Conservation (phyloP, 148 eudicot genomes). For the Rhododendron simsii region DNA sequence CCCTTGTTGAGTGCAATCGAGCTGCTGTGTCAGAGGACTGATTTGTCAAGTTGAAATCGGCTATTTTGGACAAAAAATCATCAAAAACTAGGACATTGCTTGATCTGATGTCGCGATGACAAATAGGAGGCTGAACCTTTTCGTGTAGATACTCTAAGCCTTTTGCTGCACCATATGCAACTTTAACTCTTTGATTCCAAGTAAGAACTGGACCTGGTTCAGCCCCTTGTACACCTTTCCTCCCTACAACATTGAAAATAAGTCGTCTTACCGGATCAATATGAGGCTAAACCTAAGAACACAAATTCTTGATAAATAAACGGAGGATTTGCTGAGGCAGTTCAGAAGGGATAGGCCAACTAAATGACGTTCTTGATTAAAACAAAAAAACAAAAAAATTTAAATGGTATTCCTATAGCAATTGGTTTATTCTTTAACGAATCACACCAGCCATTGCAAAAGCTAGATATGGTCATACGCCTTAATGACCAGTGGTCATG, state of each 20-base stretch:
- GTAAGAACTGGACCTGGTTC: conserved; percentile 59
- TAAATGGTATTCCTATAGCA: not conserved
- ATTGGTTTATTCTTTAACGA: not conserved
- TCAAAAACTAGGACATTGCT: conserved; percentile 61
- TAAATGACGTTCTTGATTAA: not conserved
- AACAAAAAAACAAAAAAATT: too few relatives aligned
- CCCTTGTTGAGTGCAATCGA: conserved; percentile 70
- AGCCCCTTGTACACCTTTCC: conserved; percentile 73
- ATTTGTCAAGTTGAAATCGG: conserved; percentile 60
- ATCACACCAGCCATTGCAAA: not conserved
- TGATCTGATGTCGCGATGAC: conserved; percentile 61
- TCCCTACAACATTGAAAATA: conserved; percentile 21
- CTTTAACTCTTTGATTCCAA: conserved; percentile 59
- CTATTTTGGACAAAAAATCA: conserved; percentile 50
- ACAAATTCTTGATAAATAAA: not conserved
- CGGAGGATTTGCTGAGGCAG: not conserved
- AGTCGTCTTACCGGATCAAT: not conserved
- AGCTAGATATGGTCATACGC: not conserved
- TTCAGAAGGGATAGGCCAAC: not conserved
- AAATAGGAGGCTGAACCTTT: conserved; percentile 58
- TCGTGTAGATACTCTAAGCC: conserved; percentile 65
- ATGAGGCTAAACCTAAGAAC: not conserved
- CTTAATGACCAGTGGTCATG: not conserved
- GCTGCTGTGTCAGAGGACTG: conserved; percentile 66
- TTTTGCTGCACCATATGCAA: conserved; percentile 65